Conservation (phyloP, 2,329 filamentous ascomycete genomes). For the Venturia aucupariae region DNA sequence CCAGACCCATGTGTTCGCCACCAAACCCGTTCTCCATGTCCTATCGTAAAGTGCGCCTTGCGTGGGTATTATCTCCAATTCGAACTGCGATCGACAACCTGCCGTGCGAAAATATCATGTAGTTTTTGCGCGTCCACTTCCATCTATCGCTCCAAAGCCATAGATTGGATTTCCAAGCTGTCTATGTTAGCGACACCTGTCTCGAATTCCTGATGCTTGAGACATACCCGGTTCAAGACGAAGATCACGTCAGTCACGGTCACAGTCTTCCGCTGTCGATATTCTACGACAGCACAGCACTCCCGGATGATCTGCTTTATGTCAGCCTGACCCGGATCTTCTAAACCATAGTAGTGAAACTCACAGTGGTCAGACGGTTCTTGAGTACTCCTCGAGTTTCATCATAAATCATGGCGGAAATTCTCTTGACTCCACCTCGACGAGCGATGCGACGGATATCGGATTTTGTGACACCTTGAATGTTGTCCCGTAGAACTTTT, state of each 20-base stretch:
- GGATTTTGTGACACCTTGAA: slow-evolving; percentile 26
- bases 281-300: not conserved
- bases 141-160: not conserved
- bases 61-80: not conserved
- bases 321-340: not conserved
- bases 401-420: slow-evolving; percentile 55
- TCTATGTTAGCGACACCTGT: not conserved
- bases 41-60: no score
- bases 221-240: slow-evolving; percentile 12
- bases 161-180: slow-evolving; percentile 13
- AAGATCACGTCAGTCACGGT: slow-evolving; percentile 13
- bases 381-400: slow-evolving; percentile 48
- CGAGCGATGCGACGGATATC: slow-evolving; percentile 55
- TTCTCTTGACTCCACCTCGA: slow-evolving; percentile 68
- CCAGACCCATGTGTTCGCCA: not conserved
- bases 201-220: no score
- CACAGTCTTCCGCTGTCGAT: slow-evolving; percentile 10
- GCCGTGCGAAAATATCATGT: not conserved
- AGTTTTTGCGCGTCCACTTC: not conserved
- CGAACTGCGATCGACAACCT: no score
- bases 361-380: slow-evolving; percentile 32
- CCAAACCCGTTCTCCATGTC: not conserved
- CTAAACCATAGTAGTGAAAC: not conserved
- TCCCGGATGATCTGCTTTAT: not conserved
- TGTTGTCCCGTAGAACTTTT: slow-evolving; percentile 26